Conservation (phyloP, 108 stramenopile genomes). For the Cylindrotheca closterium region DNA sequence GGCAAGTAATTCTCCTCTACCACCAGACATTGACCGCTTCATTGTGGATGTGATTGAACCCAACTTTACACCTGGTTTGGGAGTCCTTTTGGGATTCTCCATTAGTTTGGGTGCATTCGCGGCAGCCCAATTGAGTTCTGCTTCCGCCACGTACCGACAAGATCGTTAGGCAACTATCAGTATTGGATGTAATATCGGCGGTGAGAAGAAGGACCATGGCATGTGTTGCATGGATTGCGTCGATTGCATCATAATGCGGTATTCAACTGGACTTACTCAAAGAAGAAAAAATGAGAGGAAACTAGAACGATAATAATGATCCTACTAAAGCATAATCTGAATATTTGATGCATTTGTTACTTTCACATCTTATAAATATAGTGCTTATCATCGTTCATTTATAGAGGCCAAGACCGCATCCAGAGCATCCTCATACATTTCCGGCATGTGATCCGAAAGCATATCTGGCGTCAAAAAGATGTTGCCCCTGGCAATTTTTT, state of each 20-base stretch:
- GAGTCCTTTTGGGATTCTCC: slow-evolving; percentile 76
- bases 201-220: neutral
- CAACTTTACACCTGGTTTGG: slow-evolving; percentile 80
- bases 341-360: no score
- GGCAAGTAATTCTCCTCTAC: slow-evolving; percentile 56
- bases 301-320: no score
- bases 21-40: slow-evolving; percentile 58
- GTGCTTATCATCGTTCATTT: no score
- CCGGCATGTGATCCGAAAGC: slow-evolving; percentile 20
- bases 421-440: slow-evolving; percentile 4
- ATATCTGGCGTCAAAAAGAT: slow-evolving; percentile 12
- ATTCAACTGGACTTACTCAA: no score
- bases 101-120: slow-evolving; percentile 77
- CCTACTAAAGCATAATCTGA: no score
- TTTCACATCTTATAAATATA: no score
- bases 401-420: neutral
- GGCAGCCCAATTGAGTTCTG: slow-evolving; percentile 60
- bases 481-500: neutral
- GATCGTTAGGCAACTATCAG: neutral
- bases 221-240: neutral
- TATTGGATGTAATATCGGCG: neutral
- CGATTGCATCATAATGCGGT: no score
- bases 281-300: no score
- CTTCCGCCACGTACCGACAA: slow-evolving; percentile 34
- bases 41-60: slow-evolving; percentile 73